Conservation (phyloP, 2,329 filamentous ascomycete species). For the Hypoxylon sp. region DNA sequence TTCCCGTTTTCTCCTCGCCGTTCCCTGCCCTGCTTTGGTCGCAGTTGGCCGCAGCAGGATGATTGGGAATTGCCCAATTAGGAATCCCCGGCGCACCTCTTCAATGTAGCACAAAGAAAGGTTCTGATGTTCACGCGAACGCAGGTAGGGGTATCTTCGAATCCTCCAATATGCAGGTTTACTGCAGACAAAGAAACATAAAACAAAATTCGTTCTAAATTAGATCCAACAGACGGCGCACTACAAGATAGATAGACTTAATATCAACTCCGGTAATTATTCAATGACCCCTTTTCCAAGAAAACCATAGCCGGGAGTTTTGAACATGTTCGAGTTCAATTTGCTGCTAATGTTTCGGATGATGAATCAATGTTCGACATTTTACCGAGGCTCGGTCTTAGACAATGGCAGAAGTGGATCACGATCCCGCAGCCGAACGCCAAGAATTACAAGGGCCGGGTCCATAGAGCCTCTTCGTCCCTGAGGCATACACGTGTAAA, state of each 20-base stretch:
- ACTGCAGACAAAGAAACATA: background rate
- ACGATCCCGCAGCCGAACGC: conserved; percentile 30
- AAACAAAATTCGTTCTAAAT: background rate
- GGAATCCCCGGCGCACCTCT: background rate
- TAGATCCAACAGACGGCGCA: background rate
- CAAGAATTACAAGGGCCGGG: conserved; percentile 33
- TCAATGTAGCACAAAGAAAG: conserved; percentile 4
- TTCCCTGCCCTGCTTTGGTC: background rate
- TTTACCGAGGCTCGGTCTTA: conserved; percentile 50
- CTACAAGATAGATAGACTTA: conserved; percentile 4
- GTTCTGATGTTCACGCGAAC: conserved; percentile 11
- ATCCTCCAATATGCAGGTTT: conserved; percentile 10
- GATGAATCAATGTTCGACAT: conserved; percentile 14
- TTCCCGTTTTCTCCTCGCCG: background rate
- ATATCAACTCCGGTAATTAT: conserved; percentile 6
- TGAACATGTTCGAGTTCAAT: conserved; percentile 10
- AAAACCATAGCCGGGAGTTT: conserved; percentile 13
- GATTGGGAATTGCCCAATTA: background rate
- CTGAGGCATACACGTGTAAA: background rate
- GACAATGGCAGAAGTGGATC: conserved; percentile 12
- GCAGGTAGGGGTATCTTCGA: background rate
- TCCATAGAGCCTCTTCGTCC: conserved; percentile 2
- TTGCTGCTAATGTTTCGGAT: conserved; percentile 20
- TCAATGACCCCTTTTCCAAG: background rate
- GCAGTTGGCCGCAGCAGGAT: background rate